Evolutionary conservation across 1,284 basidiomycete genomes (phyloP).

Genomic region (Pseudozyma pruni): DNA sequence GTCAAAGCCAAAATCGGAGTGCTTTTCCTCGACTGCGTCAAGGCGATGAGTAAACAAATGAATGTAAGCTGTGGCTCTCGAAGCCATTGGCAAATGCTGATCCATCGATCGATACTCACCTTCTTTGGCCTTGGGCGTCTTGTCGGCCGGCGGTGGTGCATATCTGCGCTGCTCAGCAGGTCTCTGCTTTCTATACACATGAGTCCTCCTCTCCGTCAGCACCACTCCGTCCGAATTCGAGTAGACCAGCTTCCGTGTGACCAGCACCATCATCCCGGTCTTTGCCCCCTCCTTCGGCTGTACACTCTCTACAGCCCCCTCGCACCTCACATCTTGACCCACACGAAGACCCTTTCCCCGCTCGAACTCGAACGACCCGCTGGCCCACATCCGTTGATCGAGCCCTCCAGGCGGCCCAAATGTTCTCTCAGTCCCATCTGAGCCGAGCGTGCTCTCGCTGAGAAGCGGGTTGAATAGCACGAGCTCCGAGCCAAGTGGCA

Average conservation of each 20-base stretch:
- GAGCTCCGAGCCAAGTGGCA: slow-evolving; percentile 37
- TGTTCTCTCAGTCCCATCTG: slow-evolving; percentile 33
- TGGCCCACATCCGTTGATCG: slow-evolving; percentile 49
- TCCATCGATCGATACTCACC: too few relatives aligned
- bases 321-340: slow-evolving; percentile 23
- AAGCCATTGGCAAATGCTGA: too few relatives aligned
- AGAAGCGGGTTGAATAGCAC: slow-evolving; percentile 45
- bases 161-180: slow-evolving; percentile 28
- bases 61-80: too few relatives aligned
- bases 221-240: slow-evolving; percentile 11
- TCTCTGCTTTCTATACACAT: slow-evolving; percentile 36
- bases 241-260: slow-evolving; percentile 33
- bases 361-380: slow-evolving; percentile 44
- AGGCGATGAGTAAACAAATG: too few relatives aligned
- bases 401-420: slow-evolving; percentile 43
- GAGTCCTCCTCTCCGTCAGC: slow-evolving; percentile 32
- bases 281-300: slow-evolving; percentile 35
- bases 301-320: slow-evolving; percentile 28
- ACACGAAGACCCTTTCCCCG: slow-evolving; percentile 16
- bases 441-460: slow-evolving; percentile 21
- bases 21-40: slow-evolving; percentile 27
- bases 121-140: slow-evolving; percentile 12
- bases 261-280: slow-evolving; percentile 44
- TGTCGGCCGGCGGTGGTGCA: slow-evolving; percentile 2
- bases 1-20: slow-evolving; percentile 44